Evolutionary conservation across 148 eudicot species (phyloP), one percentile per base, ranked within the genome.

Genomic region (Chenopodium suecicum): DNA sequence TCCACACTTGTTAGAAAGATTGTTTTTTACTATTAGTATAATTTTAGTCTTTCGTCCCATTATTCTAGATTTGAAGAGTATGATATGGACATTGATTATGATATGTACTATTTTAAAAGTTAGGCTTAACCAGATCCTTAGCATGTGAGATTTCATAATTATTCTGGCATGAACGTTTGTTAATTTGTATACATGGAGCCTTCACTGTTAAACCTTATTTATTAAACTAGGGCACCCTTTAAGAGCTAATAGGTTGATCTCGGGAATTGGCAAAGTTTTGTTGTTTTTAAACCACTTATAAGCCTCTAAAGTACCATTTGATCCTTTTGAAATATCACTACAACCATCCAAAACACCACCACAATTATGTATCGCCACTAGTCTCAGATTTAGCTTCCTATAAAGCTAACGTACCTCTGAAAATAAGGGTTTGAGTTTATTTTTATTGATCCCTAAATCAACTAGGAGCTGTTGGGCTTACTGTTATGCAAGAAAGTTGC

Each of bases 71-170:
- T 81, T 81, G 83, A 41, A 80, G 62, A 74, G 66, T 74, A 74
- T 75, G 83, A 81, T 81, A 74, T 81, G 74, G 83, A 81, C 83
- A 74, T 48, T 81, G 78, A 81, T 81, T 66, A 81, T 74, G 79
- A 47, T 77, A 50, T 65, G 73, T 74, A 74, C 69, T 44, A 25
- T 64, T 74, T 65, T 48, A 41, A 44, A 81, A 81, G 48, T 74
- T 62, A 75, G 78, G 65, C 63, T 16, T 74, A 80, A 74, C 14
- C 83, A 81, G 83, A 81, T 81, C 83, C 73, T 74, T 82, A 76
- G 75, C 80, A 76, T 76, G 84, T 82, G 80, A 76, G 31, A 4
- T 69, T 68, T 82, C 70, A 82, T 82, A 60, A 82, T 82, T 23
- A 76, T 47, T 54, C 62, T 69, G 75, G 29, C 67, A 48, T 34